Percentiles rank a stretch among this genome's conserved stretches.
These are phyloP conservation scores for Globisporangium cylindrosporum DNA, from an alignment of 352 stramenopile genomes.

Conservation along the genomic window DNA sequence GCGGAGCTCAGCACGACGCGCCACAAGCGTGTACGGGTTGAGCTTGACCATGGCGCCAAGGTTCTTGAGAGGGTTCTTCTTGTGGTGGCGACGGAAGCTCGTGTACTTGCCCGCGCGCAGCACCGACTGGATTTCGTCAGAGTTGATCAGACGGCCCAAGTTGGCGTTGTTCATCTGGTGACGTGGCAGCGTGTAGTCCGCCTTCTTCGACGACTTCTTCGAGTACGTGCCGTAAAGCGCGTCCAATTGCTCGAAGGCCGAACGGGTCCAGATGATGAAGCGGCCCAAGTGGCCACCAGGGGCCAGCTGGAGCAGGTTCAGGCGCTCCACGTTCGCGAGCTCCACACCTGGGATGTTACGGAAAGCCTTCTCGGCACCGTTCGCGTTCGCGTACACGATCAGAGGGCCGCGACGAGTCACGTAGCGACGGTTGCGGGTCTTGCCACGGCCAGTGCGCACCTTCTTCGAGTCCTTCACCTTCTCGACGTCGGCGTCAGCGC, in stretches of 20 bases:
- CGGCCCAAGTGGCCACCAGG: conserved; percentile 98
- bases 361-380: conserved; percentile 94
- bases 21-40: conserved; percentile 95
- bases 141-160: conserved; percentile 99
- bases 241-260: conserved; percentile 96
- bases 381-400: conserved; percentile 95
- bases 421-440: conserved; percentile 98
- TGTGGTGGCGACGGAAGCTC: conserved; percentile 89
- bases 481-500: conserved; percentile 95
- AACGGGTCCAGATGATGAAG: conserved; percentile 99
- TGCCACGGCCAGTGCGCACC: conserved; percentile 97
- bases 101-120: conserved; percentile 93
- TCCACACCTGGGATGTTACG: conserved; percentile 98
- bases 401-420: conserved; percentile 94
- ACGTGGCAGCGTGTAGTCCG: conserved; percentile 91
- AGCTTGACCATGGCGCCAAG: conserved; percentile 95
- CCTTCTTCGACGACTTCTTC: conserved; percentile 90
- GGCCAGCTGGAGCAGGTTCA: conserved; percentile 98
- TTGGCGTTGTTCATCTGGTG: conserved; percentile 98
- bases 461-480: conserved; percentile 98
- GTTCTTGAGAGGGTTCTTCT: conserved; percentile 98
- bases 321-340: conserved; percentile 94
- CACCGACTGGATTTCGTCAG: conserved; percentile 97
- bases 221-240: conserved; percentile 95
- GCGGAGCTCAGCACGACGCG: conserved; percentile 87